phyloP scores from a whole-genome alignment of 2,329 filamentous ascomycete species.

The Neophaeococcomyces mojaviensis region DNA sequence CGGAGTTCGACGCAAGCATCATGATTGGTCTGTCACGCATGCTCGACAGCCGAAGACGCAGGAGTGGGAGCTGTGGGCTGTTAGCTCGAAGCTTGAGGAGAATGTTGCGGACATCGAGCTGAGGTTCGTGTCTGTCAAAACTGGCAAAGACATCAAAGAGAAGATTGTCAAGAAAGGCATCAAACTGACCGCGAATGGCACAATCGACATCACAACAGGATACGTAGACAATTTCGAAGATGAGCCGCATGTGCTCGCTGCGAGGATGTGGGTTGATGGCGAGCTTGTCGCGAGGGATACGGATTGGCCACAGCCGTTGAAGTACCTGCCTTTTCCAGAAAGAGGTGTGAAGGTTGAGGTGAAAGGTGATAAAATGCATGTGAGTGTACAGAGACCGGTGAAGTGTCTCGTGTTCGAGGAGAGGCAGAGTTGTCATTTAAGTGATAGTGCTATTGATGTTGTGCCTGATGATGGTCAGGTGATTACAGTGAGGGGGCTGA shows the following conservation, averaged over 20 bases:
- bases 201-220: conserved; percentile 46
- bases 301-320: conserved; percentile 56
- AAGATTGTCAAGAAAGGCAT: conserved; percentile 42
- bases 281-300: conserved; percentile 47
- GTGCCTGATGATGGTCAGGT: conserved; percentile 51
- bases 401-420: conserved; percentile 57
- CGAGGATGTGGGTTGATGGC: conserved; percentile 46
- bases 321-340: conserved; percentile 49
- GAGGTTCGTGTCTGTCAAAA: conserved; percentile 47
- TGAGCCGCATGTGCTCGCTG: conserved; percentile 48
- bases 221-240: conserved; percentile 40
- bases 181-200: conserved; percentile 46
- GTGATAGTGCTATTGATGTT: conserved; percentile 52
- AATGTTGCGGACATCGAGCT: conserved; percentile 32
- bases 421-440: conserved; percentile 44
- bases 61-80: conserved; percentile 51
- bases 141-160: conserved; percentile 48
- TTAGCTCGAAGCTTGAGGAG: conserved; percentile 38
- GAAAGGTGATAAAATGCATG: conserved; percentile 35
- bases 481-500: conserved; percentile 24
- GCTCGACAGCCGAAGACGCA: conserved; percentile 47
- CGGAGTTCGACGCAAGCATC: conserved; percentile 48
- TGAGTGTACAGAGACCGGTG: conserved; percentile 46
- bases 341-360: conserved; percentile 38
- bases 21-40: conserved; percentile 54